Evolutionary conservation across 768 basidiomycete genomes (phyloP).

Genomic region (Boletus rubroflammeus): DNA sequence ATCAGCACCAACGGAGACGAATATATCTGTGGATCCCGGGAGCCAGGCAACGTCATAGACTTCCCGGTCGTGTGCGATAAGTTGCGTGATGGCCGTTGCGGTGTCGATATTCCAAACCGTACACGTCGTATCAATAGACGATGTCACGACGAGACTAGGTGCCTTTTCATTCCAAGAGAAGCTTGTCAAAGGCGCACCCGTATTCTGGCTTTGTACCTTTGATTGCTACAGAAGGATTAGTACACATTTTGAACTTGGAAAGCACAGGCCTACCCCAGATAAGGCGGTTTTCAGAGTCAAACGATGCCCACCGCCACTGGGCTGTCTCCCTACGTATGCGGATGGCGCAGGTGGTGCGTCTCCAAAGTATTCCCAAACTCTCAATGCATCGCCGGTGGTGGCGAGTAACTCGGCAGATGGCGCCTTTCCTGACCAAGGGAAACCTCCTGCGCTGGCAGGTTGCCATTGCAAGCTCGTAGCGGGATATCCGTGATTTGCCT

Average conservation of each 20-base stretch:
- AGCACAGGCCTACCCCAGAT: constrained; percentile 61
- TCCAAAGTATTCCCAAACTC: constrained; percentile 85
- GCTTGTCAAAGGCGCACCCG: constrained; percentile 88
- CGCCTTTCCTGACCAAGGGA: constrained; percentile 67
- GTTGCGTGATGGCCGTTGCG: constrained; percentile 88
- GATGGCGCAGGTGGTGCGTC: constrained; percentile 58
- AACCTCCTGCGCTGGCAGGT: constrained; percentile 62
- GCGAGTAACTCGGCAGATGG: constrained; percentile 78
- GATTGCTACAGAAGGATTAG: constrained; percentile 56
- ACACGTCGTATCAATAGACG: constrained; percentile 97
- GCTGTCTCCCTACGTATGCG: constrained; percentile 67
- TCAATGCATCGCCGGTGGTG: constrained; percentile 88
- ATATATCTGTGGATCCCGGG: constrained; percentile 92
- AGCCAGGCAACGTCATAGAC: constrained; percentile 99
- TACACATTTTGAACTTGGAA: constrained; percentile 1
- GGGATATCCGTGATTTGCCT: constrained; percentile 86
- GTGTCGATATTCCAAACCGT: constrained; percentile 99
- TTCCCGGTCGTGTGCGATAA: constrained; percentile 95
- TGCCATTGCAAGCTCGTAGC: constrained; percentile 94
- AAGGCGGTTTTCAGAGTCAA: constrained; percentile 72
- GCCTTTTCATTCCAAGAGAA: constrained; percentile 97
- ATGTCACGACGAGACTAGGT: constrained; percentile 90
- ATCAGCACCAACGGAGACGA: constrained; percentile 97
- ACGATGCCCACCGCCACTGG: constrained; percentile 54
- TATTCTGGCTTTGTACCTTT: constrained; percentile 81